phyloP scores from a whole-genome alignment of 345 rosid species.

The Salix viminalis region DNA sequence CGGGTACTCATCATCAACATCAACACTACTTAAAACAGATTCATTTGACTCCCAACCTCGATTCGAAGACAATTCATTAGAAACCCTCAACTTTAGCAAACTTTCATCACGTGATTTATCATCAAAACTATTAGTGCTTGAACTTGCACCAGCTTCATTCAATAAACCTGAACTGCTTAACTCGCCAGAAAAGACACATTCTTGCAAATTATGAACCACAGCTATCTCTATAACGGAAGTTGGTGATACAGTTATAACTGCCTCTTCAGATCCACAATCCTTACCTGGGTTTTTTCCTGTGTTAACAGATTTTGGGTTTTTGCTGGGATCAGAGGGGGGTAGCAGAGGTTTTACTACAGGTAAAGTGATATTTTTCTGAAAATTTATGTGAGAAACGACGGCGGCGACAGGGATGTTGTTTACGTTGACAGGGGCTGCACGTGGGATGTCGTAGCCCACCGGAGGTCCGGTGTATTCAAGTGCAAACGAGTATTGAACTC shows the following conservation, averaged over 20 bases:
- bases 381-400: constrained; percentile 65
- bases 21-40: constrained; percentile 54
- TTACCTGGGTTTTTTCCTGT: not conserved
- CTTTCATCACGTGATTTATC: constrained; percentile 46
- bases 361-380: constrained; percentile 47
- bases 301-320: constrained; percentile 32
- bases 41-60: constrained; percentile 81
- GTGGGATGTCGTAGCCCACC: constrained; percentile 66
- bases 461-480: constrained; percentile 90
- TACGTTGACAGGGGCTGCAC: constrained; percentile 87
- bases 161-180: constrained; percentile 51
- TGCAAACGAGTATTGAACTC: constrained; percentile 66
- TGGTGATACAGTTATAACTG: constrained; percentile 36
- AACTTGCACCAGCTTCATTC: constrained; percentile 35
- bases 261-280: constrained; percentile 9
- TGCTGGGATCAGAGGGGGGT: constrained; percentile 36
- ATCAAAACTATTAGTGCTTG: constrained; percentile 47
- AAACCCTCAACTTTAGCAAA: constrained; percentile 37
- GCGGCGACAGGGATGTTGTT: constrained; percentile 89
- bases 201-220: constrained; percentile 22
- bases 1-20: constrained; percentile 54
- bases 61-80: constrained; percentile 38
- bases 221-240: constrained; percentile 41
- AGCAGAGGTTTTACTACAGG: constrained; percentile 84
- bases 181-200: constrained; percentile 54